Conservation (phyloP, 768 basidiomycete genomes). For the Mycena galericulata region DNA sequence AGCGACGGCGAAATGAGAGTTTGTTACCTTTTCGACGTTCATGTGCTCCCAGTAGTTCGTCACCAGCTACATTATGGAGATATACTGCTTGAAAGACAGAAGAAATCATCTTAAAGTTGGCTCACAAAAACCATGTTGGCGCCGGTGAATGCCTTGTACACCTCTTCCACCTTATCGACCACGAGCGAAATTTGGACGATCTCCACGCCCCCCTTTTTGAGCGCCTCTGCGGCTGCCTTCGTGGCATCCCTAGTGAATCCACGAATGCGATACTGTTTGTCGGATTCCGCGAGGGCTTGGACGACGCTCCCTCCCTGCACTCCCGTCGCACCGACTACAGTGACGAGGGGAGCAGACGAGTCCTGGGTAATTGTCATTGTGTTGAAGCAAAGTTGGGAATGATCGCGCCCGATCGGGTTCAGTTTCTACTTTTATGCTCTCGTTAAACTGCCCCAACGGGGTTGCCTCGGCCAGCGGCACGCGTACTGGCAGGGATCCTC, state of each 20-base stretch:
- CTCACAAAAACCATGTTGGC: constrained; percentile 20
- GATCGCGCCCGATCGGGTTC: too few species aligned
- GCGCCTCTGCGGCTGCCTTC: neutral
- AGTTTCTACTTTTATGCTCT: too few species aligned
- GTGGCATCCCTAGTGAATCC: constrained; percentile 16
- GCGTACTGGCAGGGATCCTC: too few species aligned
- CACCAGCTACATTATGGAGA: constrained; percentile 9
- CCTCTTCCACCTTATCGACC: constrained; percentile 9
- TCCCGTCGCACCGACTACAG: constrained; percentile 22
- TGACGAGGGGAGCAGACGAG: constrained; percentile 20
- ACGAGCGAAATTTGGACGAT: constrained; percentile 11
- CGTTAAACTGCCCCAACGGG: too few species aligned
- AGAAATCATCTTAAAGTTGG: neutral
- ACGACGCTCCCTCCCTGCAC: constrained; percentile 27
- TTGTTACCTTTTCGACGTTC: constrained; percentile 15
- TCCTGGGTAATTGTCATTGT: constrained; percentile 23
- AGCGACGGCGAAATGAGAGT: too few species aligned
- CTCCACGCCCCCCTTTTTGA: constrained; percentile 16
- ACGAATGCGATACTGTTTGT: constrained; percentile 25
- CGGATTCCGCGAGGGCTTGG: constrained; percentile 24
- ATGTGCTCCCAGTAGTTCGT: constrained; percentile 25
- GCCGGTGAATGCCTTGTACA: constrained; percentile 12
- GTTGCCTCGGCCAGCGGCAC: too few species aligned
- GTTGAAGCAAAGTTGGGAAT: too few species aligned
- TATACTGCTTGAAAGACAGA: neutral